Conservation (phyloP, 106 monocot genomes). For the Dendrobium catenatum region DNA sequence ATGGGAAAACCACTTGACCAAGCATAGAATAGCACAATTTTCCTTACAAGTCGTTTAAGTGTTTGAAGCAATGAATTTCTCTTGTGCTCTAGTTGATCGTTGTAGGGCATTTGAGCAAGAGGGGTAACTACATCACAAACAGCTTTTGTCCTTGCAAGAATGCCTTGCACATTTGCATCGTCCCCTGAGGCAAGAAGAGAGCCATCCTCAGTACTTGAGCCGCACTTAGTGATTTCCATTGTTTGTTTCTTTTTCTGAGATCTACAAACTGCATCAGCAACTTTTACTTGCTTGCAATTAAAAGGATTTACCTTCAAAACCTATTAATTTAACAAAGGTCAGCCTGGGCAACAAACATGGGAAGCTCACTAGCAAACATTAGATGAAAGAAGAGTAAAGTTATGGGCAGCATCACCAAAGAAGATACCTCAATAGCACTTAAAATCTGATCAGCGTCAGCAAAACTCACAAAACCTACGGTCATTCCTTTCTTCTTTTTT, state of each 20-base stretch:
- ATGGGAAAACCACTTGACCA: neutral
- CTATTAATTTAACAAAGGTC: conserved; percentile 23
- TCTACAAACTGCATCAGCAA: conserved; percentile 59
- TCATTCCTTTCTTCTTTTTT: conserved; percentile 90
- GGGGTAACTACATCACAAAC: conserved; percentile 74
- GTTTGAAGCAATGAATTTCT: conserved; percentile 50
- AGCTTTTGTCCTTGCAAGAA: conserved; percentile 36
- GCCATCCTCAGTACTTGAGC: conserved; percentile 6
- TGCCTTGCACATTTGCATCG: conserved; percentile 12
- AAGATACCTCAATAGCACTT: conserved; percentile 51
- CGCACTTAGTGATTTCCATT: conserved; percentile 6
- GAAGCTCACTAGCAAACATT: neutral
- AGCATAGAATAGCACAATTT: neutral
- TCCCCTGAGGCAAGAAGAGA: conserved; percentile 15
- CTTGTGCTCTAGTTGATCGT: conserved; percentile 84
- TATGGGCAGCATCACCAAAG: neutral
- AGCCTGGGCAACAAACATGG: conserved; percentile 3
- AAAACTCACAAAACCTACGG: conserved; percentile 80
- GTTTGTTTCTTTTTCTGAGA: conserved; percentile 32
- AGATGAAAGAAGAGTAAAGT: neutral
- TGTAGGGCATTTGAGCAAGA: conserved; percentile 75
- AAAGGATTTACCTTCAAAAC: conserved; percentile 41
- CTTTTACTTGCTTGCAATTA: conserved; percentile 60
- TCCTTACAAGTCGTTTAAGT: conserved; percentile 77
- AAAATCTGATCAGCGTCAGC: conserved; percentile 42